phyloP scores from a whole-genome alignment of 768 basidiomycete species.

The Phylloporus rhodoxanthus region DNA sequence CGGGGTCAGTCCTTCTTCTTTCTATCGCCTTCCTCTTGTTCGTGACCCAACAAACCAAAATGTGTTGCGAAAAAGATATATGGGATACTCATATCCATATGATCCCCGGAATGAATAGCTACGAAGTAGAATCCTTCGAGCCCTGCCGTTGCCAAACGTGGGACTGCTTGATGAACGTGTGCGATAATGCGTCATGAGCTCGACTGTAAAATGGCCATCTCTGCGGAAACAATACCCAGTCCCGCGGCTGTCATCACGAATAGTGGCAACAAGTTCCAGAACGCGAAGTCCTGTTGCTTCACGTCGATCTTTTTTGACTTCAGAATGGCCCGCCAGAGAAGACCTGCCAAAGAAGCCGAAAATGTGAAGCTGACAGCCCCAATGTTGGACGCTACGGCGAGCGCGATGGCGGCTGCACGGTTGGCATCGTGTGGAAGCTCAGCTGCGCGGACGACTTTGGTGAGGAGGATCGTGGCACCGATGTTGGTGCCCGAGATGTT shows the following conservation, averaged over 20 bases:
- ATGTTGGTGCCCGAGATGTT: slow-evolving; percentile 88
- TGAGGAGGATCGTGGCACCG: slow-evolving; percentile 83
- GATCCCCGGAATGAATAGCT: too few relatives aligned
- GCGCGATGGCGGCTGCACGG: slow-evolving; percentile 59
- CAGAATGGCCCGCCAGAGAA: slow-evolving; percentile 78
- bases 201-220: slow-evolving; percentile 52
- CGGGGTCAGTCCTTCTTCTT: too few relatives aligned
- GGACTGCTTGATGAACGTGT: too few relatives aligned
- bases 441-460: slow-evolving; percentile 63
- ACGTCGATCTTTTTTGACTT: slow-evolving; percentile 65
- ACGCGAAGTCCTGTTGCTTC: slow-evolving; percentile 56
- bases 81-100: too few relatives aligned
- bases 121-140: too few relatives aligned
- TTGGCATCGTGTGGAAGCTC: slow-evolving; percentile 28
- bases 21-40: too few relatives aligned
- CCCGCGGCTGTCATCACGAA: slow-evolving; percentile 60
- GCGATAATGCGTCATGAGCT: background rate
- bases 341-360: slow-evolving; percentile 79
- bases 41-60: too few relatives aligned
- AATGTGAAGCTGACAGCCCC: slow-evolving; percentile 90
- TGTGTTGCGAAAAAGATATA: too few relatives aligned
- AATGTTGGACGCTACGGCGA: slow-evolving; percentile 84
- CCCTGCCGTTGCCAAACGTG: too few relatives aligned
- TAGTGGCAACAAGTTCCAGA: slow-evolving; percentile 66
- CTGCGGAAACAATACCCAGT: slow-evolving; percentile 65